Evolutionary conservation across 75 land plant genomes (phyloP), one percentile per base, ranked within the genome.

Genomic region (Ceratopteris richardii): DNA sequence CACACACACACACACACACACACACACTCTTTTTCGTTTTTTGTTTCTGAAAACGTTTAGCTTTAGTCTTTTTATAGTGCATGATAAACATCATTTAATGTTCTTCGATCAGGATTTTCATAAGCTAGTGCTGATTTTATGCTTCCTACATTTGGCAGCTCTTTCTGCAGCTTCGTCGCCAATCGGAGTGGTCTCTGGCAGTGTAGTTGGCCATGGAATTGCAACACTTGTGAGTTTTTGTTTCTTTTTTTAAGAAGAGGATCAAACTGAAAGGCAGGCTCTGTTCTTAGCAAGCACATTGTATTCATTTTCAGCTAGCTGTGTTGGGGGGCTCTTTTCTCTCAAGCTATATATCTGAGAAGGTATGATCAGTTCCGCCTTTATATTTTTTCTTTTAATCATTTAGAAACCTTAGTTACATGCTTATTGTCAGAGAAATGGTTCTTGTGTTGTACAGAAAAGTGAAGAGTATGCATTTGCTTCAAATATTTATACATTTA

Each of bases 91-190:
- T n/a, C n/a, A n/a, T n/a, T n/a, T n/a, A n/a, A n/a, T n/a, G n/a
- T n/a, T n/a, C n/a, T n/a, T n/a, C n/a, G n/a, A n/a, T n/a, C n/a
- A n/a, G n/a, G n/a, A n/a, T n/a, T n/a, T n/a, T n/a, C n/a, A n/a
- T n/a, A n/a, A n/a, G n/a, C n/a, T n/a, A n/a, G n/a, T n/a, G n/a
- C n/a, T n/a, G n/a, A n/a, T n/a, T n/a, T n/a, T n/a, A n/a, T n/a
- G n/a, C n/a, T n/a, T n/a, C n/a, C n/a, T n/a, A n/a, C n/a, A n/a
- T n/a, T n/a, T n/a, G n/a, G n/a, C 83, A 84, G 99, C 99, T 44
- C 82, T 95, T 58, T 97, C 99, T 58, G 99, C 99, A 28, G 96
- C 99, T 23, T 79, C 99, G 33, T 95, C 99, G 10, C 99, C 99
- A 10, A 62, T 82, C 57, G 97, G 99, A n/a, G 99, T 95, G 54